Evolutionary conservation across 2,329 filamentous ascomycete genomes (phyloP), one percentile per base, ranked within the genome.

Genomic region (Botryotinia narcissicola): DNA sequence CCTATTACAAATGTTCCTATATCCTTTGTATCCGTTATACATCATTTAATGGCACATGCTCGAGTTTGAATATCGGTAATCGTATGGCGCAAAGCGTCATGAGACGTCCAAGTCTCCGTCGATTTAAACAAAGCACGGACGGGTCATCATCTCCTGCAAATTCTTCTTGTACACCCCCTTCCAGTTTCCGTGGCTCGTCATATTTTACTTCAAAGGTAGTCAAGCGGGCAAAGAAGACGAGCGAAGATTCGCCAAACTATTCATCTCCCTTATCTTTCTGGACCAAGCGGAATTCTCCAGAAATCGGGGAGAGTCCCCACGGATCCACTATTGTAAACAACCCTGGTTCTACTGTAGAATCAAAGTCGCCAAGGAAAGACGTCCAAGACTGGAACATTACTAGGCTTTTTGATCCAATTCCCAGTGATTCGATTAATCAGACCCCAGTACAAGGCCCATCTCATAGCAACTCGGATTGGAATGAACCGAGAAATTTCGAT

Each of bases 381-480:
- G 71, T 72, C 1, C 62, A 72, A 68, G 71, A 72, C 29, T 72
- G 71, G 71, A 72, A 72, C 32, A 67, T 46, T 7, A 72, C 71
- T 29, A 72, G 71, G 29, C 48, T 72, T 40, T 72, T 68, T 14
- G 71, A 70, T 70, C 37, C 51, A 6, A 62, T 57, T 29, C 37
- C 51, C 42, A 29, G 18, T 35, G 68, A 70, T 16, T 62, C 54
- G 14, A 46, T n/a, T 14, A 44, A 35, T 22, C 32, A 35, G n/a
- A 61, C 29, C 10, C 32, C n/a, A 4, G 44, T 35, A 35, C 54
- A 35, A 44, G 54, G 51, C 3, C 37, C 29, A 62, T 46, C 68
- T 62, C 20, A 70, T 37, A 46, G 57, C 29, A 61, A 70, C 16
- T 68, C 64, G 25, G 75, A 79, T 44, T 78, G 77, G 77, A 77